Base-by-base conservation (phyloP, 177 flowering plant species). In the Vitis hybrid region DNA sequence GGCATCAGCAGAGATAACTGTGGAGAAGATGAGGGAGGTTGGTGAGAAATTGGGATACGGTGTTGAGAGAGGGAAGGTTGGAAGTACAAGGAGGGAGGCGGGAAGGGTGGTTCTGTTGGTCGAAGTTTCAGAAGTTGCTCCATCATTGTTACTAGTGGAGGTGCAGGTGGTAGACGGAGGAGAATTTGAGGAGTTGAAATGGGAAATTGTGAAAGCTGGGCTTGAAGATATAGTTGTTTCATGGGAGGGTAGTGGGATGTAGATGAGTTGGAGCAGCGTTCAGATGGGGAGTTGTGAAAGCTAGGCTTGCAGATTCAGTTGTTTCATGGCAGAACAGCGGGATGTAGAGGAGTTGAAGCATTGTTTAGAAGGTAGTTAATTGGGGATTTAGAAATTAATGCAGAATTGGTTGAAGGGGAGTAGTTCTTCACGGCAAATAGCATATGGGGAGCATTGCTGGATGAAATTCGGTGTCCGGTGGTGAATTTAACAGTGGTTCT, bases 31-130 rank as follows among this genome's bases (percentile, higher is more conserved):
- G 79, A 79, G 38, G 24, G 86, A 77, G 64, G 80, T 80, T 1
- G 91, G 92, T 1, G 82, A 57, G 62, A 76, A 61, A 38, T 79
- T 86, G 47, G 92, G 93, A 51, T 89, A 72, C 44, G 59, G 51
- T 50, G 84, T 86, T 15, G 81, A 82, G 76, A 79, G 20, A 24
- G 82, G 80, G 73, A 86, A 83, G 47, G 67, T 66, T 6, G 79
- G 72, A 3, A 74, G 81, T 1, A 28, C 86, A 3, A 82, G 85
- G 61, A 73, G 90, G 81, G 81, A 80, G 68, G 90, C 86, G 51
- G 89, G 89, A 62, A 77, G 79, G 28, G 61, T 79, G 22, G 76
- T 73, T 11, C 6, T 90, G 77, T 49, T 76, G n/a, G 78, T 83
- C 11, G 86, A 83, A 57, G 78, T 83, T n/a, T 54, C 65, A 66